Evolutionary conservation across 306 rosid genomes (phyloP).

Genomic region (Begonia fuchsioides): DNA sequence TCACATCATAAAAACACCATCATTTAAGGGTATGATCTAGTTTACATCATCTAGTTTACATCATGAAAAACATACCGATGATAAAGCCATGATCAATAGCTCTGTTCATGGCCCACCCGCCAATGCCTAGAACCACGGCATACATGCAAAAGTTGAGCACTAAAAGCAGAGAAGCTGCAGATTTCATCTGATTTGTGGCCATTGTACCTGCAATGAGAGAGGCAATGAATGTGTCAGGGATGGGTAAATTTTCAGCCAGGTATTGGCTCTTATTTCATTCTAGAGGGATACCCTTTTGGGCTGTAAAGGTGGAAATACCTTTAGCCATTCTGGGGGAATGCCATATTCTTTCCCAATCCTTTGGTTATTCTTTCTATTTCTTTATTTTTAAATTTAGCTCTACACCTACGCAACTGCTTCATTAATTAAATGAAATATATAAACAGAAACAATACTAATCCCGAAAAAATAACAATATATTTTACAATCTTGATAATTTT

Average conservation of each 20-base stretch:
- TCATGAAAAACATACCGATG: conserved; percentile 36
- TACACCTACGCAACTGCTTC: too few species aligned
- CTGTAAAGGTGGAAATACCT: conserved; percentile 34
- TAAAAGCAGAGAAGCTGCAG: conserved; percentile 60
- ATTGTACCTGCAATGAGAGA: conserved; percentile 10
- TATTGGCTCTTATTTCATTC: not conserved
- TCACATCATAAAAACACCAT: too few species aligned
- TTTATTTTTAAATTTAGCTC: too few species aligned
- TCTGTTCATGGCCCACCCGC: conserved; percentile 88
- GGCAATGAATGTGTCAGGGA: not conserved
- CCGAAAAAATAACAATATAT: too few species aligned
- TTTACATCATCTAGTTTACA: too few species aligned
- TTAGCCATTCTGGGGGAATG: too few species aligned
- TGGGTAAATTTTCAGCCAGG: not conserved
- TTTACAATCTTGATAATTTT: too few species aligned
- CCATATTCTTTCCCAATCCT: too few species aligned
- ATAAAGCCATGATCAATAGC: conserved; percentile 77
- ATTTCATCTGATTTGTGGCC: conserved; percentile 52
- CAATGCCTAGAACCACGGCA: conserved; percentile 65
- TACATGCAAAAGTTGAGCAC: conserved; percentile 81
- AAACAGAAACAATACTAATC: too few species aligned
- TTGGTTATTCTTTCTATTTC: too few species aligned
- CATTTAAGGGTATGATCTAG: not conserved
- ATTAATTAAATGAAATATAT: too few species aligned
- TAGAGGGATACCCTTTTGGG: conserved; percentile 15